Conservation (phyloP, 116 monocot species). For the Trichopus zeylanicus region DNA sequence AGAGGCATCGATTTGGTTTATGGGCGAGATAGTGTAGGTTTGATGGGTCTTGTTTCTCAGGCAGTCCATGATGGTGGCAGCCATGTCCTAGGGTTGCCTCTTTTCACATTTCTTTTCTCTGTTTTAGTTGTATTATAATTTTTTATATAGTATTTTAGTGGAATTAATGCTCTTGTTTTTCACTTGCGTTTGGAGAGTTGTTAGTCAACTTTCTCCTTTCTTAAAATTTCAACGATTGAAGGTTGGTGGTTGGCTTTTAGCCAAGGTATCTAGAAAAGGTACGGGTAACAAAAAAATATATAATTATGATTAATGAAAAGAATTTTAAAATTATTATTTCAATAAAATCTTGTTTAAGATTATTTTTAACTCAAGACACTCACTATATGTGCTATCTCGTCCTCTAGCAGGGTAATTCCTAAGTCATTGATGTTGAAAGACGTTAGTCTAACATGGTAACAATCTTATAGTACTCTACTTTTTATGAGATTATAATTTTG, state of each 20-base stretch:
- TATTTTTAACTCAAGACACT: no score
- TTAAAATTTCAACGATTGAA: no score
- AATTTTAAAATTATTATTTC: no score
- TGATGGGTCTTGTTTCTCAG: conserved; percentile 84
- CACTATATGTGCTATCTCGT: conserved; percentile 4
- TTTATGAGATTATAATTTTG: neutral
- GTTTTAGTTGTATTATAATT: neutral
- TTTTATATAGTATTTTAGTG: neutral
- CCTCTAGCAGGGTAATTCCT: conserved; percentile 63
- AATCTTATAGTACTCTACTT: neutral
- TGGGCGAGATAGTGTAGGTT: conserved; percentile 77
- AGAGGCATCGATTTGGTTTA: conserved; percentile 77
- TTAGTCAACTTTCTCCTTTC: no score
- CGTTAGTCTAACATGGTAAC: conserved; percentile 23
- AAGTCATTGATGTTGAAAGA: conserved; percentile 63
- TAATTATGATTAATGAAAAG: no score
- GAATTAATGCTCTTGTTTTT: neutral
- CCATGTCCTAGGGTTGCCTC: conserved; percentile 64
- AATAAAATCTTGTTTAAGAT: no score
- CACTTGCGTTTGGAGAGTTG: no score
- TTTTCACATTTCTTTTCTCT: conserved; percentile 13
- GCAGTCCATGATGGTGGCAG: conserved; percentile 83
- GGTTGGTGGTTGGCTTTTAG: no score
- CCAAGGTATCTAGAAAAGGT: no score
- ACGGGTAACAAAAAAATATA: no score